Base-by-base conservation (phyloP, 139 green algal species). In the Chlorella ohadii region DNA sequence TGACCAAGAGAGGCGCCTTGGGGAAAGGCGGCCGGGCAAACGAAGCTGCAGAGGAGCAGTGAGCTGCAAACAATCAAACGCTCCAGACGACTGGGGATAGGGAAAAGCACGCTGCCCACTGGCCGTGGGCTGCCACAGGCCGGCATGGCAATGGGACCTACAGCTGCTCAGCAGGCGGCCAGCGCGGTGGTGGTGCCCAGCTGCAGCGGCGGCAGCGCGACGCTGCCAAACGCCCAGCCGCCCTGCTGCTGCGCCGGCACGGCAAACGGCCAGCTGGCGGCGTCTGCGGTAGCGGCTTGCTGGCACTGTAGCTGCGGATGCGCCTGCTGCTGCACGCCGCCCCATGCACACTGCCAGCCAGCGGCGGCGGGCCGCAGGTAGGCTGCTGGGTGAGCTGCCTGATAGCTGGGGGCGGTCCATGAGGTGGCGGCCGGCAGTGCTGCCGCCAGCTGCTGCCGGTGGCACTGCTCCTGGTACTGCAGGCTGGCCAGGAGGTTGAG, bases 401-500 rank as follows among this genome's bases (percentile, higher is more conserved):
- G 38, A 20, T 34, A 34, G 38, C 27, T 31, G 68, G 36, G 15
- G 38, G 36, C 9, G 6, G 36, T 22, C 38, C 68, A 57, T 36
- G 28, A 15, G 64, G 25, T 15, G 25, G 27, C 25, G 11, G 61
- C 25, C 3, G 61, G 22, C 27, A 28, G 11, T 2, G 23, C 39
- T 4, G 68, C 68, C 3, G 68, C 68, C 68, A 76, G 38, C 38
- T 76, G 68, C 68, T 76, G 68, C 23, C 38, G 38, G 22, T 76
- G 68, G 68, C 68, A 76, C 68, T 76, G 68, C 68, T 76, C 68
- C 7, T 76, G 68, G 38, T 76, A 57, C 68, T 76, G 68, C 23
- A 76, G 68, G 68, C 68, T 76, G 38, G 38, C 68, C 68, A 76
- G 38, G 36, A 76, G 20, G 17, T 71, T 31, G 28, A 71, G 25